Evolutionary conservation across 2,329 filamentous ascomycete species (phyloP), one percentile per base, ranked within the genome.

Genomic region (Exserohilum turcica): DNA sequence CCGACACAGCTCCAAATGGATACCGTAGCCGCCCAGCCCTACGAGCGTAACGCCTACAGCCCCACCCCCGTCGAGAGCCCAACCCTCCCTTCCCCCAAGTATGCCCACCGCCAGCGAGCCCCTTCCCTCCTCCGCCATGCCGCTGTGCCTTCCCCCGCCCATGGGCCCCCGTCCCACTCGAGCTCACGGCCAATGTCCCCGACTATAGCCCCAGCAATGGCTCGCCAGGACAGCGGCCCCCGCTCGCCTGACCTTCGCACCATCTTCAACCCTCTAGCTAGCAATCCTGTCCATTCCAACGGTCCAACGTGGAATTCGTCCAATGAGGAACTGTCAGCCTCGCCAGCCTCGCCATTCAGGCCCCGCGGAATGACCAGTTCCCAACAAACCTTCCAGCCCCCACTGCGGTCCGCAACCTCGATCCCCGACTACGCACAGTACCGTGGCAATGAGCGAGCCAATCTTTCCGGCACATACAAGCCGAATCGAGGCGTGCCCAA

Each of bases 61-160:
- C 65, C 70, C 1, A 65, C 70, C 3, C 63, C 65, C 10, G 62
- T 63, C 12, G 62, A 67, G 19, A 74, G 70, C 54, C 68, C 70
- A 27, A 63, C 69, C 19, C 63, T 72, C 15, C 64, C 76, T 24
- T 74, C 75, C 43, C 77, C 77, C 32, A 75, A 79, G 50, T 70
- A 76, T 18, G 66, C 72, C 19, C 65, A 75, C 10, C 72, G 77
- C 19, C 75, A 76, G 56, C 70, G 74, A 28, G 75, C 77, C 1
- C 72, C 78, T 15, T 72, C 74, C 10, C 71, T 75, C 27, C 70
- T 78, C 48, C 71, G 74, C 46, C 68, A 71, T 60, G 61, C 69
- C 35, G 64, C 65, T 5, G 56, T 67, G 3, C 62, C 68, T 24
- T 67, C 69, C 33, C 63, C 70, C n/a, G 61, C 66, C 31, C 63